Conservation (phyloP, 31 red algal species). For the Asparagopsis taxiformis region DNA sequence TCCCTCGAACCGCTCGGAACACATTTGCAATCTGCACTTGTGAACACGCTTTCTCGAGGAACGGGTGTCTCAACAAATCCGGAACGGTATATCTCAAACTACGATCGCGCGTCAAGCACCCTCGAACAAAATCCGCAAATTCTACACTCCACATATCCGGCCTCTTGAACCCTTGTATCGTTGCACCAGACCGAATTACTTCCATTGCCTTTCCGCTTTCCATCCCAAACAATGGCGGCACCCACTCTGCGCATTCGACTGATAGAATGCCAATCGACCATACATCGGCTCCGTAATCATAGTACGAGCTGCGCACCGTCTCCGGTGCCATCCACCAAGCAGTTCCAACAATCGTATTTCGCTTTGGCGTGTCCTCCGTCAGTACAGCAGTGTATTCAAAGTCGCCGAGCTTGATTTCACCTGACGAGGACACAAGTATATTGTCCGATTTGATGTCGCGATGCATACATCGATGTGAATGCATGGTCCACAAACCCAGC, state of each 20-base stretch:
- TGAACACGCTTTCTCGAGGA: constrained; percentile 38
- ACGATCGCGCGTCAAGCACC: constrained; percentile 34
- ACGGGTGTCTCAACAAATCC: constrained; percentile 45
- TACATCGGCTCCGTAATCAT: constrained; percentile 76
- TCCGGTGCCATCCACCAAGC: constrained; percentile 97
- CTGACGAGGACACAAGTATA: constrained; percentile 55
- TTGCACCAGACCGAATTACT: constrained; percentile 18
- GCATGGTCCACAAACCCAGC: constrained; percentile 71
- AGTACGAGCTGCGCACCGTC: constrained; percentile 65
- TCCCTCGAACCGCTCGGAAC: constrained; percentile 45
- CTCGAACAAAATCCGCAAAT: constrained; percentile 47
- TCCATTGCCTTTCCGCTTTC: constrained; percentile 37
- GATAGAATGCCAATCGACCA: constrained; percentile 89
- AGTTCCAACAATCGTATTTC: constrained; percentile 85
- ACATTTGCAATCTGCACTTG: constrained; percentile 43
- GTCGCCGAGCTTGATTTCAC: constrained; percentile 83
- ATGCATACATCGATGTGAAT: constrained; percentile 76
- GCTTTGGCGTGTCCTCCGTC: constrained; percentile 59
- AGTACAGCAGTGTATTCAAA: constrained; percentile 85
- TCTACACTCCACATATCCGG: constrained; percentile 55
- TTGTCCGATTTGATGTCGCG: constrained; percentile 92
- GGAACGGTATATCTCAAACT: constrained; percentile 28
- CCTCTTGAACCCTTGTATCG: constrained; percentile 50
- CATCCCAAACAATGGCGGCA: constrained; percentile 61
- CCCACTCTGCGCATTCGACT: constrained; percentile 74